Evolutionary conservation across 1,139 yeast genomes (phyloP).

Genomic region (Neolecta irregularis): DNA sequence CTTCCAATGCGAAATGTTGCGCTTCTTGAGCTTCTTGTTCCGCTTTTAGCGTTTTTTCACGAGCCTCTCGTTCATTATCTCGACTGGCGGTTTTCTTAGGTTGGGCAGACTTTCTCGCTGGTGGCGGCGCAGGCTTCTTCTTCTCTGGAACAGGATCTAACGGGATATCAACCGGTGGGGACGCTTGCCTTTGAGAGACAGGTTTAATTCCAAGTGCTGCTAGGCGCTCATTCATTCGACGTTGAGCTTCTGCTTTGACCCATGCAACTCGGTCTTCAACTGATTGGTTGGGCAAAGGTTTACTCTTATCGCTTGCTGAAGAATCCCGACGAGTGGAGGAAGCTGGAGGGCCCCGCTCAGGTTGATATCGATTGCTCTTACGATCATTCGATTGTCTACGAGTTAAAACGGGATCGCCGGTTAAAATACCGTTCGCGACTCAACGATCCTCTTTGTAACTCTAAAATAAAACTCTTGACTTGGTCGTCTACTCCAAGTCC

Average conservation of each 20-base stretch:
- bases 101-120: constrained; percentile 7
- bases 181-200: constrained; percentile 13
- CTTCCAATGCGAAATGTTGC: constrained; percentile 4
- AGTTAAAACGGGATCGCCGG: too few species aligned
- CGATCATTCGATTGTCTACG: too few species aligned
- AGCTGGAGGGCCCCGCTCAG: too few species aligned
- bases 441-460: constrained; percentile 31
- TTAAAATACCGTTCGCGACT: too few species aligned
- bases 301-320: too few species aligned
- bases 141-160: constrained; percentile 2
- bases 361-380: too few species aligned
- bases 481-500: constrained; percentile 64
- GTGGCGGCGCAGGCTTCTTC: constrained; percentile 3
- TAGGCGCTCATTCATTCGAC: constrained; percentile 74
- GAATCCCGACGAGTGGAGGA: too few species aligned
- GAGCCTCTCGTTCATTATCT: neutral
- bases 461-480: constrained; percentile 48
- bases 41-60: neutral
- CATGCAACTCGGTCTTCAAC: constrained; percentile 61
- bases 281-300: too few species aligned
- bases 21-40: constrained; percentile 15
- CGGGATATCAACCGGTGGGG: constrained; percentile 6
- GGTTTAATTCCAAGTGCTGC: constrained; percentile 69
- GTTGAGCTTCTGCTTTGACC: constrained; percentile 80
- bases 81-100: neutral